phyloP scores from a whole-genome alignment of 2,329 filamentous ascomycete species.

The Clathrospora elynae region DNA sequence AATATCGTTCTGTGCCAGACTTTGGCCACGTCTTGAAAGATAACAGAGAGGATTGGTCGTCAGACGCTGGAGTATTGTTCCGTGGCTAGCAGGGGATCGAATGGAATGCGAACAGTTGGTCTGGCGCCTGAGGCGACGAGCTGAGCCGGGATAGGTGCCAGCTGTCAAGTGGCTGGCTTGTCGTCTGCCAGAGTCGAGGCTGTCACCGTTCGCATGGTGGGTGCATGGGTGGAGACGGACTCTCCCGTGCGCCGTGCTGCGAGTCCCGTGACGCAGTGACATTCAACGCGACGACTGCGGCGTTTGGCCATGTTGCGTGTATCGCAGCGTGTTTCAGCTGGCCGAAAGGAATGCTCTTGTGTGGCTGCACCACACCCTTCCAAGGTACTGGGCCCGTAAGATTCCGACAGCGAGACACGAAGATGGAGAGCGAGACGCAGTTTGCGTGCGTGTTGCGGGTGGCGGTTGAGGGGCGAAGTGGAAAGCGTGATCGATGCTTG shows the following conservation, averaged over 20 bases:
- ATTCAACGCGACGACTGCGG: conserved; percentile 23
- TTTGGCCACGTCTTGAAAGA: conserved; percentile 35
- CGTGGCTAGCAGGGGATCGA: conserved; percentile 24
- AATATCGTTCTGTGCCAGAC: conserved; percentile 18
- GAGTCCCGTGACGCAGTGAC: conserved; percentile 34
- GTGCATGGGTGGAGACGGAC: conserved; percentile 30
- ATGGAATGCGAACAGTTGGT: conserved; percentile 44
- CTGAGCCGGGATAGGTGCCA: conserved; percentile 20
- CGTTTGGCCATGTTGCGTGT: conserved; percentile 22
- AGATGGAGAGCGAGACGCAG: conserved; percentile 20
- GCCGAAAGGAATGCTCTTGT: conserved; percentile 30
- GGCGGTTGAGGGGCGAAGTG: conserved; percentile 32
- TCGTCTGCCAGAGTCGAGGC: conserved; percentile 27
- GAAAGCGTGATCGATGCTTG: conserved; percentile 38
- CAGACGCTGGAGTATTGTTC: conserved; percentile 7
- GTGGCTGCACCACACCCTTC: conserved; percentile 29
- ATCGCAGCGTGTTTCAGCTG: conserved; percentile 39
- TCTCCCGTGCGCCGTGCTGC: conserved; percentile 30
- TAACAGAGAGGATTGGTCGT: conserved; percentile 15
- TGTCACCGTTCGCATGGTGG: conserved; percentile 44
- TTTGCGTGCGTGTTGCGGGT: conserved; percentile 28
- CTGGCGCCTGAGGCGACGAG: conserved; percentile 43
- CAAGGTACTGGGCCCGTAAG: conserved; percentile 31
- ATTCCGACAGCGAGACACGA: conserved; percentile 31
- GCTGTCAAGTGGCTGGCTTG: conserved; percentile 34